Evolutionary conservation across 2,329 filamentous ascomycete genomes (phyloP), one percentile per base, ranked within the genome.

Genomic region (Pseudogymnoascus sp.): DNA sequence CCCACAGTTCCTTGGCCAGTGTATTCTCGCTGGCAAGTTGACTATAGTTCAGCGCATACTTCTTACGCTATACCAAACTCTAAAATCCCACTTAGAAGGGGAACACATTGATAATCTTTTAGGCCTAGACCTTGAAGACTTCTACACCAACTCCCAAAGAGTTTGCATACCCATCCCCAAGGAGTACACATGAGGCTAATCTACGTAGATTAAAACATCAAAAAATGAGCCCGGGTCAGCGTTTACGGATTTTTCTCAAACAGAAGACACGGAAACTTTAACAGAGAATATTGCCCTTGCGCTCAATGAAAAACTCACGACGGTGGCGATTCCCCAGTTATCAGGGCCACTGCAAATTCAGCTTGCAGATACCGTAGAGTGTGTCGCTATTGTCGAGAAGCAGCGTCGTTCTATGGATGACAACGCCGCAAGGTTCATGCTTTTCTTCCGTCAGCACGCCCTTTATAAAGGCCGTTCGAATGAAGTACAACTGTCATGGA

Each of bases 371-470:
- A 93, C 93, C 59, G 83, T 95, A 37, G 91, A 96, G 75, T 96
- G 92, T 66, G 85, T 89, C 50, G 89, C 90, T 3, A 84, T 90
- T 40, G 90, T 96, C 0, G 91, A 96, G 73, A 90, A 89, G 70
- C 91, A 97, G 71, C 85, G 91, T 17, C 85, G 91, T 5, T 96
- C 92, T 2, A 89, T 97, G 77, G 93, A 97, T 71, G 90, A 91
- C 70, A 96, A 96, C 70, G 93, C 90, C 3, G 88, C 90, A 7
- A 86, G 91, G 46, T 97, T 93, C 74, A 85, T 96, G 76, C 80
- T 96, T 11, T 95, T 95, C 75, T 95, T 93, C 77, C 83, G 91
- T 19, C 89, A 96, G 70, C 87, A 93, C 72, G 86, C 86, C 60
- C 78, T 96, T 59, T 85, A 88, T 29, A 87, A 86, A 73, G 81